A percentile compares a stretch with the other conserved stretches of the same genome.
Evolutionary conservation across 2,329 filamentous ascomycete genomes (phyloP).

Genomic region (Diaporthe eres): DNA sequence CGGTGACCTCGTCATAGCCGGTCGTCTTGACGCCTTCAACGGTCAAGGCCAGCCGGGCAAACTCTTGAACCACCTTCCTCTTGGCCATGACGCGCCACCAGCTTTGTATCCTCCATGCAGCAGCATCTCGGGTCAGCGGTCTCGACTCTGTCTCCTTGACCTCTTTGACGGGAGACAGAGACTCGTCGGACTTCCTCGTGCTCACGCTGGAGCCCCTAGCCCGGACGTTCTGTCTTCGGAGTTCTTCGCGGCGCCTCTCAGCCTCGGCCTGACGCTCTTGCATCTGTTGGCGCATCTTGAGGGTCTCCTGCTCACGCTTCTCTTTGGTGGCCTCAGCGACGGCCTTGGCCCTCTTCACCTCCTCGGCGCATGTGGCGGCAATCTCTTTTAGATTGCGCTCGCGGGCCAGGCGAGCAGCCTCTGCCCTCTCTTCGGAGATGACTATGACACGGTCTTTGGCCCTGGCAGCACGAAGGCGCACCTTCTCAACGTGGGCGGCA

Average conservation of each 20-base stretch:
- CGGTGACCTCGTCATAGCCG: constrained; percentile 81
- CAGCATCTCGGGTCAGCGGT: constrained; percentile 70
- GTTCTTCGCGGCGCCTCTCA: constrained; percentile 77
- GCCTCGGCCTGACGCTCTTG: constrained; percentile 85
- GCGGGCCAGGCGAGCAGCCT: constrained; percentile 83
- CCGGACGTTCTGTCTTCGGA: constrained; percentile 68
- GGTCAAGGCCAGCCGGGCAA: constrained; percentile 75
- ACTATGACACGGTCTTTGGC: constrained; percentile 78
- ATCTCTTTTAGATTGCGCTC: constrained; percentile 88
- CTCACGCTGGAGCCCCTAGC: constrained; percentile 58
- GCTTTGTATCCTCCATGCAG: constrained; percentile 76
- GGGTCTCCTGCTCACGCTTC: constrained; percentile 81
- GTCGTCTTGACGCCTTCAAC: constrained; percentile 79
- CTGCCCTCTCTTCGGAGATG: constrained; percentile 80
- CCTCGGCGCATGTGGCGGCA: constrained; percentile 84
- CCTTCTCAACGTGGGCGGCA: constrained; percentile 86
- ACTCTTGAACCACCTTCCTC: constrained; percentile 74
- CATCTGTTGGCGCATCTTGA: constrained; percentile 79
- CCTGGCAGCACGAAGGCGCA: constrained; percentile 80
- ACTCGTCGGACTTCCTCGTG: constrained; percentile 63
- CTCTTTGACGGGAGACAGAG: constrained; percentile 65
- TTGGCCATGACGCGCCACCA: constrained; percentile 76
- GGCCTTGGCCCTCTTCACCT: constrained; percentile 85
- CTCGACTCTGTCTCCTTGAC: constrained; percentile 62
- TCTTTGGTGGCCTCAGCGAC: constrained; percentile 87